Percentiles rank a stretch among this genome's conserved stretches.
These are phyloP conservation scores for Penicillium soppii DNA, from an alignment of 495 filamentous ascomycete species.

Conservation along the genomic window DNA sequence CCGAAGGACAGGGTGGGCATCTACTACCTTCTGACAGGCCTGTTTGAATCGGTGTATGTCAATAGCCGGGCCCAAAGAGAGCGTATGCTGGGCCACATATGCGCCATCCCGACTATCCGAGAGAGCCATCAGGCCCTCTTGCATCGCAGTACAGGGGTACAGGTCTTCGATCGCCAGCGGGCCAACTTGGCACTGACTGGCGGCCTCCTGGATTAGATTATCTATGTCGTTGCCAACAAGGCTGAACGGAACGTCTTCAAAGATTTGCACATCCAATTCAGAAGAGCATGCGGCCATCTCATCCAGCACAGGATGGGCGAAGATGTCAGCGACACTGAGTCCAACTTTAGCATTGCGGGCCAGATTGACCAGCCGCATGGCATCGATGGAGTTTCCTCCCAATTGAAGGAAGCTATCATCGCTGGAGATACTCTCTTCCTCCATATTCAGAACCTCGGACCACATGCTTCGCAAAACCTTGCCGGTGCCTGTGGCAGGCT, in stretches of 20 bases:
- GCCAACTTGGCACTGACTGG: slow-evolving; percentile 7
- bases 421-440: slow-evolving; percentile 31
- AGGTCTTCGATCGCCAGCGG: slow-evolving; percentile 24
- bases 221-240: slow-evolving; percentile 17
- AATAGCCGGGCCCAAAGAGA: not conserved
- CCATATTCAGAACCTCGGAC: slow-evolving; percentile 28
- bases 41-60: slow-evolving; percentile 28
- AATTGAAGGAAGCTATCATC: slow-evolving; percentile 53
- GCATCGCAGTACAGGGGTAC: slow-evolving; percentile 28
- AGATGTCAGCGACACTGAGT: slow-evolving; percentile 26
- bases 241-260: slow-evolving; percentile 6
- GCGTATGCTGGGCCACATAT: slow-evolving; percentile 44
- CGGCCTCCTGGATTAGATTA: slow-evolving; percentile 11
- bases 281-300: slow-evolving; percentile 35
- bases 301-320: slow-evolving; percentile 30
- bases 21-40: slow-evolving; percentile 38
- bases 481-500: slow-evolving; percentile 13
- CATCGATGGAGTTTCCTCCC: slow-evolving; percentile 57
- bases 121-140: slow-evolving; percentile 19
- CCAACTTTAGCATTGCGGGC: slow-evolving; percentile 5
- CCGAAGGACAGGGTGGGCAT: slow-evolving; percentile 44
- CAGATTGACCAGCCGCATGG: slow-evolving; percentile 35
- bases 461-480: slow-evolving; percentile 35
- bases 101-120: slow-evolving; percentile 27
- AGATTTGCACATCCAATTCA: slow-evolving; percentile 6